Percentiles rank a stretch among this genome's conserved stretches.
phyloP scores from a whole-genome alignment of 2,329 filamentous ascomycete genomes.

The Colletotrichum sp. region DNA sequence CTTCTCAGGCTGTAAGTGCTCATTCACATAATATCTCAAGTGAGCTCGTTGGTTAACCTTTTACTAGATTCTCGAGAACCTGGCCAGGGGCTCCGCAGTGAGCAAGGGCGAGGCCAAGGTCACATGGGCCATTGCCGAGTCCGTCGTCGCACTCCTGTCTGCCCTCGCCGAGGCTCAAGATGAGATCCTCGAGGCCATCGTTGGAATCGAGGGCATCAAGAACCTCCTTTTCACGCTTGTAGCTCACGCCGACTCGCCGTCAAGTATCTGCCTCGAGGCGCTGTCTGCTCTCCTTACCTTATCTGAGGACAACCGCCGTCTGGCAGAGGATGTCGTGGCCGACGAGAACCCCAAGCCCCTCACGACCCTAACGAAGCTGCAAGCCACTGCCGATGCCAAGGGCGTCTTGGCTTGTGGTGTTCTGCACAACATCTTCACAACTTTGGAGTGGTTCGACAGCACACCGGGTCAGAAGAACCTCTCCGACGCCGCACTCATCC shows the following conservation, averaged over 20 bases:
- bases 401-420: constrained; percentile 64
- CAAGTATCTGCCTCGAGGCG: constrained; percentile 47
- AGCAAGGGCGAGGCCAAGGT: constrained; percentile 58
- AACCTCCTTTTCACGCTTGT: constrained; percentile 61
- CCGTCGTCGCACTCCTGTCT: constrained; percentile 57
- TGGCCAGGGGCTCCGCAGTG: constrained; percentile 45
- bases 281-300: constrained; percentile 62
- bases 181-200: constrained; percentile 62
- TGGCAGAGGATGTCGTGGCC: constrained; percentile 59
- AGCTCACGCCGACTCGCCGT: constrained; percentile 46
- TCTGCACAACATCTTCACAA: constrained; percentile 66
- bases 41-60: background rate
- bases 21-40: background rate
- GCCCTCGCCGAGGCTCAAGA: constrained; percentile 64
- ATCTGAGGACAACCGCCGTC: constrained; percentile 62
- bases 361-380: constrained; percentile 53
- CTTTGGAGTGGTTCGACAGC: constrained; percentile 57
- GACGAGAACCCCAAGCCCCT: constrained; percentile 52
- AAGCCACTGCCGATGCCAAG: constrained; percentile 49
- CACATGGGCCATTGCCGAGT: constrained; percentile 58
- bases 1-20: constrained; percentile 53
- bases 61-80: constrained; percentile 45
- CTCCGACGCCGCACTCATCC: constrained; percentile 56
- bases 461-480: constrained; percentile 51
- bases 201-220: constrained; percentile 51